These are phyloP conservation scores for Kondoa subrosea DNA, from an alignment of 768 basidiomycete genomes.

Conservation along the genomic window DNA sequence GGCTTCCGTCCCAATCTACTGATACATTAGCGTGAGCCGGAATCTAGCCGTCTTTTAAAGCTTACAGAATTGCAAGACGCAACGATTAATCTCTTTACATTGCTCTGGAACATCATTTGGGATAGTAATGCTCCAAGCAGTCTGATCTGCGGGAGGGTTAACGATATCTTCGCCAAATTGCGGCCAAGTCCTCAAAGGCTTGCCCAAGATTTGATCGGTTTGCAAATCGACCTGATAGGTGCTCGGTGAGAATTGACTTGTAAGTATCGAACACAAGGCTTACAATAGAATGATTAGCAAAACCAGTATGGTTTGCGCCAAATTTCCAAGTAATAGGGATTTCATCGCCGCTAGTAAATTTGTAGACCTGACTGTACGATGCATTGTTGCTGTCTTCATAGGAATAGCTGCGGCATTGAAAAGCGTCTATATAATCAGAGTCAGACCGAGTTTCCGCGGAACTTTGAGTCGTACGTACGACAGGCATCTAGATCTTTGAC, in stretches of 20 bases:
- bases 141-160: neutral
- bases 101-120: neutral
- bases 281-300: neutral
- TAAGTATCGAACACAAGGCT: neutral
- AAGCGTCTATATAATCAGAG: neutral
- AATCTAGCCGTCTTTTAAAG: neutral
- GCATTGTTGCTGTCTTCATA: slow-evolving; percentile 4
- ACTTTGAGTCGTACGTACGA: neutral
- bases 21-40: neutral
- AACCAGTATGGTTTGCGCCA: neutral
- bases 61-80: slow-evolving; percentile 1
- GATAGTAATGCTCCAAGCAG: neutral
- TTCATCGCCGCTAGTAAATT: neutral
- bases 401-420: neutral
- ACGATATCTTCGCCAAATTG: neutral
- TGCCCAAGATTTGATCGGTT: neutral
- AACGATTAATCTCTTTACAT: neutral
- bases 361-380: neutral
- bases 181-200: neutral
- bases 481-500: neutral
- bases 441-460: neutral
- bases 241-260: neutral
- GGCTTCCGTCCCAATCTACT: neutral
- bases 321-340: neutral
- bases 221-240: neutral